Base-by-base conservation (phyloP, 495 filamentous ascomycete genomes). In the Penicillium dipodomyicola region DNA sequence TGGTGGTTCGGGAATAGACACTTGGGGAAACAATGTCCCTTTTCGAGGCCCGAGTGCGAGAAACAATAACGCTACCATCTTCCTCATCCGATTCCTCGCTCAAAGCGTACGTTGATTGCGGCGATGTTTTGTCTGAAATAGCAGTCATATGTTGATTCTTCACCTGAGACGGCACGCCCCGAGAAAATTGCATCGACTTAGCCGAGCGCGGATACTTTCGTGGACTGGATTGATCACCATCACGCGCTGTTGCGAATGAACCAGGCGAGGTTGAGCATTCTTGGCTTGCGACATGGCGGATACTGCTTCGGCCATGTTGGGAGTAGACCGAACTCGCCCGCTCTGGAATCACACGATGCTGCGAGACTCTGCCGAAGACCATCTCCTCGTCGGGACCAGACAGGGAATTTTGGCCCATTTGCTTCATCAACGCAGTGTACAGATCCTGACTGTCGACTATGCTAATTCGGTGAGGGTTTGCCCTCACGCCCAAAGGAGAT, bases 351-450 rank as follows among this genome's bases (percentile, higher is more conserved):
- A 57, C 67, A 32, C 61, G 65, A 52, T 68, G 69, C 50, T 67
- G 63, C 35, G 69, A 65, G 17, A 77, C 70, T 32, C 62, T 66
- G 22, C 72, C 70, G 40, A 65, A 48, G 7, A 67, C 32, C 3
- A 72, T 60, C 17, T 74, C 70, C 56, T 72, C 65, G 20, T 76
- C 68, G 4, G 62, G 25, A 40, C 67, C 63, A 46, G 65, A 30
- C 2, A 61, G 42, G 22, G 58, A 52, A 56, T 70, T 53, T 49
- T 64, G 64, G 35, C 78, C 74, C 45, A 89, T 80, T 27, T 83
- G 82, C 59, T 83, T 85, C 80, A 91, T 85, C 58, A 92, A 72
- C 0, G 89, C 89, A 3, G 86, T 85, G 61, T 89, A 92, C 32
- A 92, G 73, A 29, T 87, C 81, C 23, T 87, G 80, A 49, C 83